phyloP scores from a whole-genome alignment of 2,329 filamentous ascomycete species.

The Aspergillus pseudoviridinutans region DNA sequence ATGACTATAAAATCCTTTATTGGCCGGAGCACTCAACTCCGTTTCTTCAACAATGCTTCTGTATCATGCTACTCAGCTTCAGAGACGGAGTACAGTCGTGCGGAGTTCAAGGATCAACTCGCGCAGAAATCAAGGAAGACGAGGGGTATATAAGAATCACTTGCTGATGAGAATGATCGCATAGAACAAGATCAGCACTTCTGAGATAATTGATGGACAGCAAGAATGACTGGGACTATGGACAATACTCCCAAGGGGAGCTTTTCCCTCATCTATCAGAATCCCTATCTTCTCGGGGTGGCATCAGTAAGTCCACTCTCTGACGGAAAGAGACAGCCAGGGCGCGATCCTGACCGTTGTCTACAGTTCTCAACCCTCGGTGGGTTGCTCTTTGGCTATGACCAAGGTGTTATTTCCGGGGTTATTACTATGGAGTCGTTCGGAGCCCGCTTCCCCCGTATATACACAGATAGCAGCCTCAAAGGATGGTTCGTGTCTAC shows the following conservation, averaged over 20 bases:
- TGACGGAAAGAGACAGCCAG: not conserved
- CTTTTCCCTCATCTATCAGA: conserved; percentile 31
- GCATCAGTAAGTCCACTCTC: conserved; percentile 32
- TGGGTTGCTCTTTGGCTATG: conserved; percentile 48
- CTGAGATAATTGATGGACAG: not conserved
- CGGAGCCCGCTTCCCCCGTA: conserved; percentile 35
- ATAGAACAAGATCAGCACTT: not conserved
- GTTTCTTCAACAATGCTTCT: not conserved
- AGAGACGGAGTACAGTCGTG: not conserved
- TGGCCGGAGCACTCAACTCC: conserved; percentile 15
- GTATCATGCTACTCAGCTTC: not conserved
- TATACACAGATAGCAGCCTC: conserved; percentile 44
- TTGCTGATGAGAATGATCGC: not conserved
- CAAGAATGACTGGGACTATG: conserved; percentile 15
- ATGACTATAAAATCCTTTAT: not conserved
- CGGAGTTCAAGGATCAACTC: not conserved
- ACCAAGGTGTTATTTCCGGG: conserved; percentile 49
- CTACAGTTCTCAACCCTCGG: conserved; percentile 39
- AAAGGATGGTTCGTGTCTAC: conserved; percentile 54
- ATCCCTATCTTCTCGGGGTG: conserved; percentile 45
- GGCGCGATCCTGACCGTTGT: not conserved
- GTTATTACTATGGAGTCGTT: conserved; percentile 48
- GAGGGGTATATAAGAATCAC: not conserved
- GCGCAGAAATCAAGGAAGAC: not conserved
- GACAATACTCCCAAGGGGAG: conserved; percentile 18